Conservation (phyloP, 129 eudicot genomes). For the Deinandra increscens region DNA sequence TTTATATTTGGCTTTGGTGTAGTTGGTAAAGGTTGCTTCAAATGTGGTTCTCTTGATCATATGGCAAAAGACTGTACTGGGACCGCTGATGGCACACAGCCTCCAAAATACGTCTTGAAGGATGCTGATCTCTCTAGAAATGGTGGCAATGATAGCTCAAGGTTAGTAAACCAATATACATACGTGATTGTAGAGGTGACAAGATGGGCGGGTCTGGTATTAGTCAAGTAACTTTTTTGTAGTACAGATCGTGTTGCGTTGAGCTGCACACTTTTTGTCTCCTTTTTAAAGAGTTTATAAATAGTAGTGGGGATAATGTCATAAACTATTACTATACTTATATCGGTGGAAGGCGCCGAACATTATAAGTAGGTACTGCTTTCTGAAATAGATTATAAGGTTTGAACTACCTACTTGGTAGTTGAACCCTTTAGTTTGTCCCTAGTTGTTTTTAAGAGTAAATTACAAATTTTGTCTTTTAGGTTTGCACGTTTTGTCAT, state of each 20-base stretch:
- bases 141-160: conserved; percentile 53
- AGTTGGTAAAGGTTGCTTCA: conserved; percentile 80
- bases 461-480: no score
- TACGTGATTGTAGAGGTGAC: background rate
- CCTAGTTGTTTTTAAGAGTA: background rate
- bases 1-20: background rate
- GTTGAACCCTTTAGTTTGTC: background rate
- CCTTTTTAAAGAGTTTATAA: background rate
- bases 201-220: conserved; percentile 19
- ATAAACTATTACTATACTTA: background rate
- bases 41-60: conserved; percentile 91
- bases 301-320: background rate
- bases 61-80: conserved; percentile 81
- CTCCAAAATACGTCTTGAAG: conserved; percentile 63
- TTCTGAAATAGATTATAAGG: background rate
- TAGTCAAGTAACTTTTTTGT: background rate
- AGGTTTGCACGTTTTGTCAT: no score
- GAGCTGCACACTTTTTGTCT: background rate
- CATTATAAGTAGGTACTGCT: background rate
- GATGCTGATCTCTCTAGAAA: conserved; percentile 55
- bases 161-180: conserved; percentile 37
- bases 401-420: background rate
- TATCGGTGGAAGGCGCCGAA: background rate
- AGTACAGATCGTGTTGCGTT: background rate
- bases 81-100: conserved; percentile 41